Percentiles rank a stretch among this genome's conserved stretches.
phyloP scores from a whole-genome alignment of 306 rosid genomes.

The Carpinus fangiana region DNA sequence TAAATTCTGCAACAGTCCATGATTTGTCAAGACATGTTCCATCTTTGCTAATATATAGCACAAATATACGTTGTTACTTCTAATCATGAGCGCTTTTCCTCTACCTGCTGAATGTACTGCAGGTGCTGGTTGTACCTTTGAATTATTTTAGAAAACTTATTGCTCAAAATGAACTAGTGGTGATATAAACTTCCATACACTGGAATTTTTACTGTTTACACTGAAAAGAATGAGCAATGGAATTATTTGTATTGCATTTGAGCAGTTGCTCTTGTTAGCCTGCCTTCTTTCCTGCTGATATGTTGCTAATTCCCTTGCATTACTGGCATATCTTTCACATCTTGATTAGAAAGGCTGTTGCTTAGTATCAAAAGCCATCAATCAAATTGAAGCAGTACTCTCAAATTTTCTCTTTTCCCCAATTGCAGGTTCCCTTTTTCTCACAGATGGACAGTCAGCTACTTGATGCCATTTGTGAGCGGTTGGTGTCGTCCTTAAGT shows the following conservation, averaged over 20 bases:
- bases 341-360: neutral
- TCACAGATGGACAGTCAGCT: constrained; percentile 88
- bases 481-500: constrained; percentile 71
- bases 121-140: neutral
- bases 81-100: neutral
- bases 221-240: neutral
- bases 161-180: neutral
- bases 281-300: neutral
- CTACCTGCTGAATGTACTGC: neutral
- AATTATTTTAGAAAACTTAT: neutral
- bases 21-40: neutral
- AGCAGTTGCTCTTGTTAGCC: neutral
- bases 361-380: neutral
- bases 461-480: constrained; percentile 87
- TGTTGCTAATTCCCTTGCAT: neutral
- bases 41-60: neutral
- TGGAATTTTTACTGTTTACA: neutral
- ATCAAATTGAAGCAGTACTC: constrained; percentile 1
- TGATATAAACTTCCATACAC: neutral
- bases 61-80: neutral
- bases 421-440: constrained; percentile 83
- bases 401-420: constrained; percentile 9
- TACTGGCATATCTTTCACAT: neutral
- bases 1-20: neutral
- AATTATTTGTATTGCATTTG: neutral